Percentiles rank a stretch among this genome's conserved stretches.
These are phyloP conservation scores for Byssothecium circinans DNA, from an alignment of 2,329 filamentous ascomycete genomes.

Conservation along the genomic window DNA sequence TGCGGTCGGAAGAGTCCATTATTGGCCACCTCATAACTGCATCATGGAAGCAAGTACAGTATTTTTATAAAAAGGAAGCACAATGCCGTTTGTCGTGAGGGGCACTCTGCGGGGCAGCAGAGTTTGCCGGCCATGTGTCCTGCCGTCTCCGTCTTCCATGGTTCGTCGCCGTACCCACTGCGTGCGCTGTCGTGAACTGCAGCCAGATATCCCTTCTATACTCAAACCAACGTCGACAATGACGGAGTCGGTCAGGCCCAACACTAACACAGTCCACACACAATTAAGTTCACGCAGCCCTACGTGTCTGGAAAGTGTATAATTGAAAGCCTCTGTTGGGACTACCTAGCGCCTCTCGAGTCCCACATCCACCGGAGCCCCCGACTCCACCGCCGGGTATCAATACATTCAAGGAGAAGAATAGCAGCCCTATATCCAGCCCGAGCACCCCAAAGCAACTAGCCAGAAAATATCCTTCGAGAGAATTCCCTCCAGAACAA, in stretches of 20 bases:
- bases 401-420: conserved; percentile 24
- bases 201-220: not conserved
- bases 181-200: too few species aligned
- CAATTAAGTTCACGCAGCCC: not conserved
- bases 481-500: conserved; percentile 5
- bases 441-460: not conserved
- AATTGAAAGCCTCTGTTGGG: not conserved
- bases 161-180: too few species aligned
- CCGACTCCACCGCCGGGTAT: conserved; percentile 33
- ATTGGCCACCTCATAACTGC: not conserved
- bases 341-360: conserved; percentile 6
- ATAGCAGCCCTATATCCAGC: not conserved
- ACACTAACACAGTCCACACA: not conserved
- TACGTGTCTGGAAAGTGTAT: not conserved
- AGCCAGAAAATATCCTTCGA: not conserved
- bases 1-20: too few species aligned
- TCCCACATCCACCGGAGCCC: conserved; percentile 20
- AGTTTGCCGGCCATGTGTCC: too few species aligned
- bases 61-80: too few species aligned
- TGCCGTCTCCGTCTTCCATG: too few species aligned
- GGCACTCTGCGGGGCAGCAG: too few species aligned
- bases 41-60: too few species aligned
- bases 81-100: too few species aligned
- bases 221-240: not conserved
- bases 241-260: conserved; percentile 9